phyloP scores from a whole-genome alignment of 1,284 basidiomycete species.

The Cryptococcus wingfieldii region DNA sequence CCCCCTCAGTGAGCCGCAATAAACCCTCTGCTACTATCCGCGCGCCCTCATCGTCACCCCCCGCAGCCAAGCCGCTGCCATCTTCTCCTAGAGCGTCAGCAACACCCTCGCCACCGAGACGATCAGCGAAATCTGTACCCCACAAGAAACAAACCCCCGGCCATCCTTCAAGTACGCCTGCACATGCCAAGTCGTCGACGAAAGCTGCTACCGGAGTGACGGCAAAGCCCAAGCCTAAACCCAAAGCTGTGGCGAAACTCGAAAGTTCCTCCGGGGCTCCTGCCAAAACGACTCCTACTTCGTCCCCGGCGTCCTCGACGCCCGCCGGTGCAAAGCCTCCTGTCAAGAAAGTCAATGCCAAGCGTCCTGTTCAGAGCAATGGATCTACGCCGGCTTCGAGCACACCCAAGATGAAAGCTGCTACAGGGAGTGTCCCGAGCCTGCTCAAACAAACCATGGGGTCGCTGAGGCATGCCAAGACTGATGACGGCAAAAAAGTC shows the following conservation, averaged over 20 bases:
- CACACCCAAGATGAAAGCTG: neutral
- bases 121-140: neutral
- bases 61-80: neutral
- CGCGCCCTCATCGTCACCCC: neutral
- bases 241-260: neutral
- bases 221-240: neutral
- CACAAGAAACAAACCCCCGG: neutral
- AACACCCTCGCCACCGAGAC: neutral
- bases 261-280: neutral
- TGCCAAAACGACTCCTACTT: neutral
- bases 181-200: neutral
- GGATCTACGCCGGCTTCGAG: neutral
- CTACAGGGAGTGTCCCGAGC: neutral
- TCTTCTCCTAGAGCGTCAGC: neutral
- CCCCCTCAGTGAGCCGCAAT: neutral
- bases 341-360: neutral
- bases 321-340: too few species aligned
- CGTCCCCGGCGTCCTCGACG: neutral
- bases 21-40: neutral
- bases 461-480: conserved; percentile 3
- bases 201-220: neutral
- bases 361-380: neutral
- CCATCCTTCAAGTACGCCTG: neutral
- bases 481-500: conserved; percentile 1
- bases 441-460: neutral